Evolutionary conservation across 495 filamentous ascomycete species (phyloP).

Genomic region (Daldinia grandis): DNA sequence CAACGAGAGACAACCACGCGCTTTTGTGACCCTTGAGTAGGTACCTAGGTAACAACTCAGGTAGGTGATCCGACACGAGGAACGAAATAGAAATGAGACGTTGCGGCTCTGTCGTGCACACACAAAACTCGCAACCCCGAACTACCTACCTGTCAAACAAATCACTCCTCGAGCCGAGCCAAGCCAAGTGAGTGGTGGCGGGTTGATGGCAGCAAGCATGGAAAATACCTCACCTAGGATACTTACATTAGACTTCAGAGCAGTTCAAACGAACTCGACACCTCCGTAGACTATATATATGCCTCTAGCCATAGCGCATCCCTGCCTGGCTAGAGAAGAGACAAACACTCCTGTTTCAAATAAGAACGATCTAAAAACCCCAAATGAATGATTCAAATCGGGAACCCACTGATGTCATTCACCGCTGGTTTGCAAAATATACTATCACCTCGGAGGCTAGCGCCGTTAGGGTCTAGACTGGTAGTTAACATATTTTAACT

Average conservation of each 20-base stretch:
- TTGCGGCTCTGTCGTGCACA: neutral
- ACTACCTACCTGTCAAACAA: neutral
- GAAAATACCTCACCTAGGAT: neutral
- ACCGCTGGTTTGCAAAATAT: neutral
- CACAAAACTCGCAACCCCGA: neutral
- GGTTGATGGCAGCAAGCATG: neutral
- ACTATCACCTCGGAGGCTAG: constrained; percentile 9
- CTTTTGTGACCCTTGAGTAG: neutral
- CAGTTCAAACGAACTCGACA: neutral
- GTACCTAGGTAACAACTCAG: neutral
- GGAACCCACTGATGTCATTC: constrained; percentile 2
- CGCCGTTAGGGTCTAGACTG: constrained; percentile 6
- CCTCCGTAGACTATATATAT: neutral
- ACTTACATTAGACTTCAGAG: neutral
- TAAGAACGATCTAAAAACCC: neutral
- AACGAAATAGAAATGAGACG: neutral
- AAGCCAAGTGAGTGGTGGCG: neutral
- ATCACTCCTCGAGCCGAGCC: neutral
- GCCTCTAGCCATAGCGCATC: neutral
- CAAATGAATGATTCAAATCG: neutral
- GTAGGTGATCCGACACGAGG: neutral
- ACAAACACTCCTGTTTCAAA: neutral
- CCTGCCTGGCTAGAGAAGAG: neutral
- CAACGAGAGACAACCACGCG: neutral
- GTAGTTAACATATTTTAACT: neutral